phyloP scores from a whole-genome alignment of 208 protist genomes.

The Endotrypanum monterogeii region DNA sequence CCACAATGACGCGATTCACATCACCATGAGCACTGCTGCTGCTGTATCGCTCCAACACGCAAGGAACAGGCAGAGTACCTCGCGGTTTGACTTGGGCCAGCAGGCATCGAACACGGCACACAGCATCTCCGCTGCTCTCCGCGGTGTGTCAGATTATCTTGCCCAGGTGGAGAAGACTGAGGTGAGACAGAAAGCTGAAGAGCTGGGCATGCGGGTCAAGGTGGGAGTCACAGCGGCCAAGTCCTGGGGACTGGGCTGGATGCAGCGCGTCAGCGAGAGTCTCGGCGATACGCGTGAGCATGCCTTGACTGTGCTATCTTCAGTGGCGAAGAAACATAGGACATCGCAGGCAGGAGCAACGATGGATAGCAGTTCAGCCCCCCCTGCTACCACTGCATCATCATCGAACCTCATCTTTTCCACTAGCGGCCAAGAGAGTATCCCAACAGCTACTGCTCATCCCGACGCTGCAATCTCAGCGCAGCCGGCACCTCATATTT shows the following conservation, averaged over 20 bases:
- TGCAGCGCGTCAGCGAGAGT: slow-evolving; percentile 57
- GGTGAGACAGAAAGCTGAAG: slow-evolving; percentile 47
- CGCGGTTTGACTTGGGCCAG: slow-evolving; percentile 13
- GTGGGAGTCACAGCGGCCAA: slow-evolving; percentile 46
- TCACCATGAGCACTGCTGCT: slow-evolving; percentile 25
- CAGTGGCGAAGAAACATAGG: slow-evolving; percentile 6
- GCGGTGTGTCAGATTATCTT: slow-evolving; percentile 30
- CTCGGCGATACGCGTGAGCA: slow-evolving; percentile 35
- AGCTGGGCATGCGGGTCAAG: slow-evolving; percentile 54
- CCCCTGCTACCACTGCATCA: neutral
- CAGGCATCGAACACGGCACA: slow-evolving; percentile 21
- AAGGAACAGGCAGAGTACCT: neutral
- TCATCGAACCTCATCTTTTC: neutral
- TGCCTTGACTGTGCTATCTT: slow-evolving; percentile 9
- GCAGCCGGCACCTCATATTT: slow-evolving; percentile 28
- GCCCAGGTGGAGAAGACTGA: slow-evolving; percentile 36
- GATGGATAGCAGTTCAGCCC: neutral
- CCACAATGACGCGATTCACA: slow-evolving; percentile 35
- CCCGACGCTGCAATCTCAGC: neutral
- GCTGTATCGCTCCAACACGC: slow-evolving; percentile 10
- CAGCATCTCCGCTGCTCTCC: slow-evolving; percentile 26
- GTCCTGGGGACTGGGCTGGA: slow-evolving; percentile 69
- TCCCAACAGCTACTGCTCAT: slow-evolving; percentile 1
- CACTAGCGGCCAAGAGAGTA: slow-evolving; percentile 42
- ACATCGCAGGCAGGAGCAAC: neutral